Evolutionary conservation across 1,284 basidiomycete genomes (phyloP).

Genomic region (Rhizopogon parksii): DNA sequence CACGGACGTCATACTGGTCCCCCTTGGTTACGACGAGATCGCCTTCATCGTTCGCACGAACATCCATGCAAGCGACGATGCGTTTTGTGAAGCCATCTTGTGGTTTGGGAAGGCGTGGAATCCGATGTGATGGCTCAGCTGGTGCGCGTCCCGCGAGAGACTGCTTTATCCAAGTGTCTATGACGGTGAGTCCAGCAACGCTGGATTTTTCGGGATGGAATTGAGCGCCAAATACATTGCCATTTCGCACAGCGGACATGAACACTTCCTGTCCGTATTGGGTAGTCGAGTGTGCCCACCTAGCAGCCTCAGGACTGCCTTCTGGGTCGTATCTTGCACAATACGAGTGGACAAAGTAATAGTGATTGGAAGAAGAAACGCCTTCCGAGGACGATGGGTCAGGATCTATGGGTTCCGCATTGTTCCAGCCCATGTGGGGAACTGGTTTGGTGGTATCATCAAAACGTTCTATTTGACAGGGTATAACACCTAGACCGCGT

Average conservation of each 20-base stretch:
- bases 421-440: conserved; percentile 99
- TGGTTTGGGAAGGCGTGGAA: conserved; percentile 33
- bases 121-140: conserved; percentile 25
- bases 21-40: conserved; percentile 99
- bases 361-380: conserved; percentile 43
- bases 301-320: conserved; percentile 43
- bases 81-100: conserved; percentile 81
- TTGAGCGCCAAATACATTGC: conserved; percentile 91
- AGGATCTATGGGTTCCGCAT: conserved; percentile 49
- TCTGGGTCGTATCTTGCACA: conserved; percentile 68
- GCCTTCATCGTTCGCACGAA: conserved; percentile 92
- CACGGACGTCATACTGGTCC: conserved; percentile 97
- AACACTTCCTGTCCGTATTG: conserved; percentile 96
- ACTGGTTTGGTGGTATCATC: conserved; percentile 73
- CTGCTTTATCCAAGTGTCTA: conserved; percentile 78
- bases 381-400: conserved; percentile 24
- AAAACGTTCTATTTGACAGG: conserved; percentile 65
- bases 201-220: conserved; percentile 99
- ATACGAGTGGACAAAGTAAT: conserved; percentile 98
- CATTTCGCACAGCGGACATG: conserved; percentile 76
- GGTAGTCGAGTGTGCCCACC: conserved; percentile 83
- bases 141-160: conserved; percentile 36
- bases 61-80: conserved; percentile 97
- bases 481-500: conserved; percentile 68
- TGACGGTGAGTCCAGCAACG: conserved; percentile 76